Conservation (phyloP, 1,139 yeast species). For the Entelexis paramagnoliae region DNA sequence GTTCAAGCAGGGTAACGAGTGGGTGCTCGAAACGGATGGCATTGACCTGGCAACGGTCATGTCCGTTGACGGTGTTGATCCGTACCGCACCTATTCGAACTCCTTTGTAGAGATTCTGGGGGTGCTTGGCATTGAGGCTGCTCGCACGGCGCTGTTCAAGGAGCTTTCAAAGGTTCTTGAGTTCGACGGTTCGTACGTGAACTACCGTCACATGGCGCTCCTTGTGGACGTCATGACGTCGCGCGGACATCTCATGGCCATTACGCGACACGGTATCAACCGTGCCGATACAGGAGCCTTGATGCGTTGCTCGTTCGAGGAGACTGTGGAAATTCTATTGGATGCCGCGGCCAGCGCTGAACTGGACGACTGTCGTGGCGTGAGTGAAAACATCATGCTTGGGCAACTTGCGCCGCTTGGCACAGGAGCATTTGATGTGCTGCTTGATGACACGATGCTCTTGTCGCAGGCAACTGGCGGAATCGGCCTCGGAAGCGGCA, state of each 20-base stretch:
- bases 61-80: constrained; percentile 90
- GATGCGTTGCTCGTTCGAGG: constrained; percentile 99
- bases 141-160: constrained; percentile 83
- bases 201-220: constrained; percentile 95
- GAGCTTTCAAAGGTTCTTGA: constrained; percentile 96
- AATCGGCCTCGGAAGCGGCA: constrained; percentile 25
- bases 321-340: constrained; percentile 91
- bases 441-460: constrained; percentile 84
- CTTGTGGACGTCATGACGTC: constrained; percentile 98
- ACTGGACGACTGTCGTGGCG: constrained; percentile 96
- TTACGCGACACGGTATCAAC: constrained; percentile 98
- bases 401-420: constrained; percentile 99
- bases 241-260: constrained; percentile 96
- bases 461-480: constrained; percentile 40
- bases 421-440: constrained; percentile 94
- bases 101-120: constrained; percentile 92
- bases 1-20: constrained; percentile 77
- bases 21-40: constrained; percentile 99
- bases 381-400: constrained; percentile 91
- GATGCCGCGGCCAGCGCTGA: constrained; percentile 99
- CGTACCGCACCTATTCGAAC: constrained; percentile 82
- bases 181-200: constrained; percentile 98
- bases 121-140: constrained; percentile 97
- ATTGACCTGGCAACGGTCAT: constrained; percentile 91
- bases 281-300: constrained; percentile 97